phyloP scores from a whole-genome alignment of 352 stramenopile genomes.

The Phytophthora chlamydospora region DNA sequence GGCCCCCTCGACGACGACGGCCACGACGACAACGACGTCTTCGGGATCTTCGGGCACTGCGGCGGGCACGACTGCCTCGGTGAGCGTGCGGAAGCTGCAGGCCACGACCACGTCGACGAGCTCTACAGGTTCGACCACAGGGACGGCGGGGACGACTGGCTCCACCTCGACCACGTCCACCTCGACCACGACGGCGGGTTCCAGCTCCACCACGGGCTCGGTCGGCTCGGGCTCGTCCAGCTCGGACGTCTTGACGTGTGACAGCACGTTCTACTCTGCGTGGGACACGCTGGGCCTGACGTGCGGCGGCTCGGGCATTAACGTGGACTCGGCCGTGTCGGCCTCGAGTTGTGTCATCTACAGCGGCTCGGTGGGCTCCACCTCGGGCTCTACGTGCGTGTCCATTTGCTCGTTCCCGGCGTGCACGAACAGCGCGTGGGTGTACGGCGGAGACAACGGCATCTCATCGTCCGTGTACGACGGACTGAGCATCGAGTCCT shows the following conservation, averaged over 20 bases:
- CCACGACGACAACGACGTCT: constrained; percentile 27
- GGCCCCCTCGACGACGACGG: constrained; percentile 11
- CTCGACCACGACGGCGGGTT: constrained; percentile 24
- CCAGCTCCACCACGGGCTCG: constrained; percentile 16
- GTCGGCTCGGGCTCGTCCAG: constrained; percentile 23
- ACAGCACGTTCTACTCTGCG: constrained; percentile 80
- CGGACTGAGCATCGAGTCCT: constrained; percentile 53
- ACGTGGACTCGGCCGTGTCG: constrained; percentile 58
- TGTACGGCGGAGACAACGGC: constrained; percentile 65
- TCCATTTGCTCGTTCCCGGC: constrained; percentile 83
- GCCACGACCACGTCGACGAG: constrained; percentile 11
- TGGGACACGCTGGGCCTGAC: constrained; percentile 75
- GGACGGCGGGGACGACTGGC: constrained; percentile 4
- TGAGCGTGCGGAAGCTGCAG: constrained; percentile 20
- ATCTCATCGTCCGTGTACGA: constrained; percentile 74
- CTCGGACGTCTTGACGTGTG: constrained; percentile 62
- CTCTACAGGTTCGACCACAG: constrained; percentile 12
- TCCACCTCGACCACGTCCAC: constrained; percentile 15
- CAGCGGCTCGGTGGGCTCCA: constrained; percentile 57
- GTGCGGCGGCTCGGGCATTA: constrained; percentile 51
- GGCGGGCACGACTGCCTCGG: constrained; percentile 7
- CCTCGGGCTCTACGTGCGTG: constrained; percentile 65
- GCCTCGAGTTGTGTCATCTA: constrained; percentile 78
- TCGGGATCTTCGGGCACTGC: constrained; percentile 21
- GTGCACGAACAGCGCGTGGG: constrained; percentile 63